Evolutionary conservation across 2,329 filamentous ascomycete species (phyloP).

Genomic region (Rhynchosporium secalis): DNA sequence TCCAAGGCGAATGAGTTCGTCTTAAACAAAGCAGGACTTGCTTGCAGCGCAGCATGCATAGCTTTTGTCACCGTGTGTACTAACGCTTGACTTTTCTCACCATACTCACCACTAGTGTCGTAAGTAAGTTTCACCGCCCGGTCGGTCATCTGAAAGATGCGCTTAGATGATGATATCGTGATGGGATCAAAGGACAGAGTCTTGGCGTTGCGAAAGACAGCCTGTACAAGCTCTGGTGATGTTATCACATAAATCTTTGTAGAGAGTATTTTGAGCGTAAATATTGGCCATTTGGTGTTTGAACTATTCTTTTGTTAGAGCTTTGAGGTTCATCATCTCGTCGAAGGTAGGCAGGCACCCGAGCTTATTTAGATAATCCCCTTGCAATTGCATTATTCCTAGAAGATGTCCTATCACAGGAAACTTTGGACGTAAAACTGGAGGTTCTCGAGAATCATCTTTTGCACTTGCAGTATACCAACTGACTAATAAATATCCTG

Average conservation of each 20-base stretch:
- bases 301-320: constrained; percentile 21
- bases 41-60: constrained; percentile 39
- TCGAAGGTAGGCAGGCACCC: constrained; percentile 36
- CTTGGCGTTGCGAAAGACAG: constrained; percentile 43
- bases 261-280: constrained; percentile 47
- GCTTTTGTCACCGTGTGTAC: constrained; percentile 28
- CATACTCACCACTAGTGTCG: background rate
- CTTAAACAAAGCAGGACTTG: constrained; percentile 23
- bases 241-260: constrained; percentile 47
- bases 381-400: constrained; percentile 42
- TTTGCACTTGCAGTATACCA: background rate
- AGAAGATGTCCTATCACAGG: constrained; percentile 50
- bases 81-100: constrained; percentile 17
- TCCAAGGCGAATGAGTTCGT: constrained; percentile 43
- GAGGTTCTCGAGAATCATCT: constrained; percentile 45
- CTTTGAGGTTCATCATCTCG: background rate
- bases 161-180: constrained; percentile 41
- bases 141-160: constrained; percentile 41
- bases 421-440: constrained; percentile 43
- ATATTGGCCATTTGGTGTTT: constrained; percentile 39
- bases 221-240: constrained; percentile 43
- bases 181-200: constrained; percentile 47
- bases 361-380: constrained; percentile 41
- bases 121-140: constrained; percentile 34
- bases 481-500: background rate